Evolutionary conservation across 108 stramenopile species (phyloP), one percentile per base, ranked within the genome.

Genomic region (Mayamaea pseudoterrestris): DNA sequence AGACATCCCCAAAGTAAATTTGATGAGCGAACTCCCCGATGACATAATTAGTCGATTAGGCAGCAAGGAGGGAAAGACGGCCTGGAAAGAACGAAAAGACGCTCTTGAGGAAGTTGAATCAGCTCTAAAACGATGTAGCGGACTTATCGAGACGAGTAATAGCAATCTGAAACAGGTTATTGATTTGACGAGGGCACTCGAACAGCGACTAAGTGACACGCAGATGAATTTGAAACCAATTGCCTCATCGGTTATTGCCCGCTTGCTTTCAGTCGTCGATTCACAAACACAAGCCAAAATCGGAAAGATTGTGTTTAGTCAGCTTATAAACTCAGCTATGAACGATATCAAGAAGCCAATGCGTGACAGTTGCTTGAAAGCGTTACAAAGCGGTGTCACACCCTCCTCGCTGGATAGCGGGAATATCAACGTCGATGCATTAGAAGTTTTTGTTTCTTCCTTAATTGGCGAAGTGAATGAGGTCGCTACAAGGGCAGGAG

Each of bases 221-320:
- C 91, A 93, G 51, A 83, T 80, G 47, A 93, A 93, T 62, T 57
- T 93, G 14, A 88, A 86, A 44, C 91, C 91, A 21, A 24, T 88
- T 23, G 83, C 91, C 20, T 86, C 84, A 22, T 44, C 63, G 23
- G 27, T 68, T 2, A 78, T 93, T 41, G 83, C 68, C 12, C 36
- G 37, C 0, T 41, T 88, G 24, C 53, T 93, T 1, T 68, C 64
- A 24, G 60, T 44, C 18, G 61, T 76, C 30, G 91, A 89, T 42
- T 70, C 61, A 17, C 12, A 60, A 5, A 52, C 76, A 1, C 85
- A 87, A 41, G 65, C 63, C 21, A 83, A 80, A 53, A 56, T 87
- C 16, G 83, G 81, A 4, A 78, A 68, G 50, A 44, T 77, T 32
- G 74, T 79, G 0, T 80, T 69, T 55, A 59, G 51, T 14, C 47